A percentile compares a stretch with the other conserved stretches of the same genome.
Conservation (phyloP, 2,329 filamentous ascomycete species). For the Ceratocystis albifundus region DNA sequence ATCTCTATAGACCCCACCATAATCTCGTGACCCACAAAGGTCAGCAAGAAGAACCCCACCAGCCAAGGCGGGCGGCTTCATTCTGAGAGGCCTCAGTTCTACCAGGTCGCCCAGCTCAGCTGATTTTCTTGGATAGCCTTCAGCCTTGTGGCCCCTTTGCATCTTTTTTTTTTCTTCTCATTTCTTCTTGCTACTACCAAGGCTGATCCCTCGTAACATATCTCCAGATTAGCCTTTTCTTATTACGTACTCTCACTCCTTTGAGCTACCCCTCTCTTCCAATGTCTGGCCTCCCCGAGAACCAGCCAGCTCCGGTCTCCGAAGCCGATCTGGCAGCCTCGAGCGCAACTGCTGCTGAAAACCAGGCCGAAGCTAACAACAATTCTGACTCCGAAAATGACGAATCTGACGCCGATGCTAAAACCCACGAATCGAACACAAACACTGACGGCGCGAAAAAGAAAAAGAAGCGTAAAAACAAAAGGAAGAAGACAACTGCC, state of each 20-base stretch:
- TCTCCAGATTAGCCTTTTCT: not conserved
- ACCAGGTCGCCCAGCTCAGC: not conserved
- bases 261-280: not conserved
- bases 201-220: not conserved
- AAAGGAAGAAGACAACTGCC: conserved; percentile 53
- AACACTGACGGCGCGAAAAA: conserved; percentile 28
- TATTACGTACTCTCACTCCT: not conserved
- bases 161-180: not conserved
- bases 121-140: not conserved
- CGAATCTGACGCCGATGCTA: conserved; percentile 34
- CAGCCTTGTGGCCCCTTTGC: not conserved
- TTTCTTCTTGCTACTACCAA: not conserved
- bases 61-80: conserved; percentile 1
- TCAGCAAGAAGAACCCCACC: conserved; percentile 8
- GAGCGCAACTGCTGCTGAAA: conserved; percentile 28
- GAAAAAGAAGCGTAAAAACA: conserved; percentile 47
- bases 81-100: not conserved
- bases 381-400: conserved; percentile 29
- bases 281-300: conserved; percentile 21
- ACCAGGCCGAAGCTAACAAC: conserved; percentile 28
- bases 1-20: conserved; percentile 6
- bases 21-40: not conserved
- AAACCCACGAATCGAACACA: conserved; percentile 33
- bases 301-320: conserved; percentile 25
- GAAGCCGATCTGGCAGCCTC: conserved; percentile 31